A percentile compares a stretch with the other conserved stretches of the same genome.
These are phyloP conservation scores for Limnomonas spitsbergensis DNA, from an alignment of 139 green algal genomes.

Conservation along the genomic window DNA sequence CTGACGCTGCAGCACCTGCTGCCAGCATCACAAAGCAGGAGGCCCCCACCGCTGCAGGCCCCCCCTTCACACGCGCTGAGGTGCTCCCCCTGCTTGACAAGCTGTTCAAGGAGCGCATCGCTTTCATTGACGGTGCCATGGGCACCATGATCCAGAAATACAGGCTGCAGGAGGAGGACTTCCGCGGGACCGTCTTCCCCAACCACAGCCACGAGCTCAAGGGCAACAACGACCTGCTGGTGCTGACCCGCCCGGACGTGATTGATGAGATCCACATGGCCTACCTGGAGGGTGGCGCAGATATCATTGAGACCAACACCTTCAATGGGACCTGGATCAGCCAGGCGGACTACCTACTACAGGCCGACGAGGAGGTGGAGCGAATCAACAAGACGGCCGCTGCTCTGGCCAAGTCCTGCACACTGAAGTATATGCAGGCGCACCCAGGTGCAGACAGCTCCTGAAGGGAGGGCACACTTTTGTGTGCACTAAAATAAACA, in stretches of 20 bases:
- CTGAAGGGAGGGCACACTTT: neutral
- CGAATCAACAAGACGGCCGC: conserved; percentile 89
- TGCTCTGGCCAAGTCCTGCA: conserved; percentile 77
- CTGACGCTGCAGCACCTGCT: neutral
- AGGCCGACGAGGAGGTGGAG: conserved; percentile 76
- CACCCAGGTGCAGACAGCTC: conserved; percentile 59
- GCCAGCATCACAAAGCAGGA: neutral
- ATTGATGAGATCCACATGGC: conserved; percentile 89
- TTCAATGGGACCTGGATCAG: conserved; percentile 94
- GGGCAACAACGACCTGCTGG: conserved; percentile 97
- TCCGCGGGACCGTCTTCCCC: conserved; percentile 66
- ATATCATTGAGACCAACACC: conserved; percentile 99
- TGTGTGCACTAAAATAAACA: neutral
- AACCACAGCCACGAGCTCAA: conserved; percentile 89
- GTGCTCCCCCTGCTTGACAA: conserved; percentile 48
- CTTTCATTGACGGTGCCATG: conserved; percentile 97
- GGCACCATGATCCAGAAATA: conserved; percentile 79
- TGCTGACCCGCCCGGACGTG: conserved; percentile 91
- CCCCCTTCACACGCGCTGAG: neutral
- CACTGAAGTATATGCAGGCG: conserved; percentile 65
- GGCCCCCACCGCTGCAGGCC: neutral
- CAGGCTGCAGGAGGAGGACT: conserved; percentile 91
- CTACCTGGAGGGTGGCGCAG: conserved; percentile 87
- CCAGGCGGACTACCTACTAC: conserved; percentile 91
- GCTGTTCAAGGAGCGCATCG: conserved; percentile 86